A percentile compares a stretch with the other conserved stretches of the same genome.
Evolutionary conservation across 305 asterid genomes (phyloP).

Genomic region (Solanum aculeatissimum): DNA sequence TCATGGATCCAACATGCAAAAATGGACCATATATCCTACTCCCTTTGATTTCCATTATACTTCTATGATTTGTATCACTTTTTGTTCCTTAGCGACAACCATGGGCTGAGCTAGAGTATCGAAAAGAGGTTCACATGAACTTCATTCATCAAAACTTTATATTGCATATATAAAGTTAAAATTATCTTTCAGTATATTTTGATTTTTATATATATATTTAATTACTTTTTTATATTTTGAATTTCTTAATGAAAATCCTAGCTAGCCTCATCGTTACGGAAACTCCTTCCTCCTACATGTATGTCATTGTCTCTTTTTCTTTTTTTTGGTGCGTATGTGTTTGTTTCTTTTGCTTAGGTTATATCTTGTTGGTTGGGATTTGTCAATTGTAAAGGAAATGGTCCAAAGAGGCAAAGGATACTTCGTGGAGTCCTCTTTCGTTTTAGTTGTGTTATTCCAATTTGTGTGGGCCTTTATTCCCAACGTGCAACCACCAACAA

Average conservation of each 20-base stretch:
- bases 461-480: conserved; percentile 1
- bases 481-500: conserved; percentile 6
- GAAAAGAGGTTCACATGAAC: background rate
- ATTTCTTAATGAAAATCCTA: background rate
- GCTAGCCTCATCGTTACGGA: too few relatives aligned
- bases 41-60: background rate
- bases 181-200: background rate
- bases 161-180: fast-evolving
- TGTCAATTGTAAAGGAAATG: background rate
- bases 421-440: conserved; percentile 1
- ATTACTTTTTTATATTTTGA: background rate
- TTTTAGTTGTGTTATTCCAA: background rate
- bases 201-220: too few relatives aligned
- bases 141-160: background rate
- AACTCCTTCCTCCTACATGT: background rate
- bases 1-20: background rate
- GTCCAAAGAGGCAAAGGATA: background rate
- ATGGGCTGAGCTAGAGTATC: background rate
- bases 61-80: background rate
- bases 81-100: background rate
- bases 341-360: background rate
- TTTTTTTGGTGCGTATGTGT: background rate
- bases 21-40: background rate
- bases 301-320: background rate
- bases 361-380: background rate